Evolutionary conservation across 2,329 filamentous ascomycete species (phyloP), one percentile per base, ranked within the genome.

Genomic region (Drechslerella stenobrocha): DNA sequence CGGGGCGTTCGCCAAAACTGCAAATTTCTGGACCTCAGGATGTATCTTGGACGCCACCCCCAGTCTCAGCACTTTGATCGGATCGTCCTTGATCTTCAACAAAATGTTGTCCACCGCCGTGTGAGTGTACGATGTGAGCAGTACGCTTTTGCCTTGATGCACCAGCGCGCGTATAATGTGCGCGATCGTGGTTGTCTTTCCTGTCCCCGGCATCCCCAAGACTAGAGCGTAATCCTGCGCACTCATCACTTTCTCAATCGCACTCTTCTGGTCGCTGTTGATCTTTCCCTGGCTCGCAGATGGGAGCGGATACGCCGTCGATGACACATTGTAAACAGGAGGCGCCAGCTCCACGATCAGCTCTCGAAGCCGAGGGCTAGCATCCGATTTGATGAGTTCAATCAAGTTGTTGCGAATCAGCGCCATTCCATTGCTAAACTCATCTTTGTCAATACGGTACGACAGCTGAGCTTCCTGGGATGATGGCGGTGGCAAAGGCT

Each of bases 81-180:
- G 83, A 71, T 92, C 88, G 20, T 87, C 79, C 52, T 87, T 87
- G 57, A 98, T 85, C 77, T 98, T 98, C 67, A 98, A 80, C 4
- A 98, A 79, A 72, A 98, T 98, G 71, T 98, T 98, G 82, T 98
- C 93, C 2, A 98, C 93, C 2, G 93, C 93, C 0, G 91, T 96
- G 75, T 98, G 93, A 0, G 93, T 98, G 76, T 97, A 97, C 0
- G 91, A 96, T 0, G 93, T 95, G 37, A 98, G 79, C 4, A 98
- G 80, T 11, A 98, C 90, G 58, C 88, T 95, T 78, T 97, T 97
- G 8, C 90, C 88, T 75, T 95, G 89, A 0, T 87, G 85, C 3
- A 93, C 87, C 26, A 98, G 80, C 0, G 92, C 89, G 44, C 89
- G 86, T 73, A 98, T 97, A 72, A 98, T 96, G 75, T 97, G 91